phyloP scores from a whole-genome alignment of 257 asterid species.

The Salvia splendens region DNA sequence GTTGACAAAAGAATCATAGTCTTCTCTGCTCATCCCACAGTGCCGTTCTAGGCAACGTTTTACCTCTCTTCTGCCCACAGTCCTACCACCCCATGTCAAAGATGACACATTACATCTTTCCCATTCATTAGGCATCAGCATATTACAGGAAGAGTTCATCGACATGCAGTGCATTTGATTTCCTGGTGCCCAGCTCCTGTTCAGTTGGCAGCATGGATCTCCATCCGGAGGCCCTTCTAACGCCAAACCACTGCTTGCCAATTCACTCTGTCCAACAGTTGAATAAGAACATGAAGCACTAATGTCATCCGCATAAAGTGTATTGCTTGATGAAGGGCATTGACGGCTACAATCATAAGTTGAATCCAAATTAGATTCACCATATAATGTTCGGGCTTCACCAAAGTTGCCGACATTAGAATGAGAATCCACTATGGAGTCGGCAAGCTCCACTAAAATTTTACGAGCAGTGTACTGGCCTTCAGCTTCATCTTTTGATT shows the following conservation, averaged over 20 bases:
- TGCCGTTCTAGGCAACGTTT: slow-evolving; percentile 67
- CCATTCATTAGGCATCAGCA: slow-evolving; percentile 73
- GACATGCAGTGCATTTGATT: slow-evolving; percentile 65
- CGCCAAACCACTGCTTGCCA: slow-evolving; percentile 50
- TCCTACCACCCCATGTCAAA: slow-evolving; percentile 94
- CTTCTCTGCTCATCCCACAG: slow-evolving; percentile 74
- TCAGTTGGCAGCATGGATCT: slow-evolving; percentile 78
- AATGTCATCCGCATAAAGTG: slow-evolving; percentile 49
- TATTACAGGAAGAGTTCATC: slow-evolving; percentile 61
- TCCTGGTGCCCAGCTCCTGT: slow-evolving; percentile 69
- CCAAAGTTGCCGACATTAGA: slow-evolving; percentile 40
- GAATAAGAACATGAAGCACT: slow-evolving; percentile 62
- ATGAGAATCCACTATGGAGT: slow-evolving; percentile 62
- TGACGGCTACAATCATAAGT: slow-evolving; percentile 48
- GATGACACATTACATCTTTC: slow-evolving; percentile 74
- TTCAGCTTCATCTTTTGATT: slow-evolving; percentile 54
- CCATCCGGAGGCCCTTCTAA: slow-evolving; percentile 95
- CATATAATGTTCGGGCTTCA: slow-evolving; percentile 45
- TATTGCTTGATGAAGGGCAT: slow-evolving; percentile 48
- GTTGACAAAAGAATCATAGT: slow-evolving; percentile 77
- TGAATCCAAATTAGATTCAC: slow-evolving; percentile 52
- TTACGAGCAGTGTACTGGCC: slow-evolving; percentile 53
- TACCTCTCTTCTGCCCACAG: slow-evolving; percentile 79
- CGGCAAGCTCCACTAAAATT: slow-evolving; percentile 69
- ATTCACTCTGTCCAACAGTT: slow-evolving; percentile 55